Evolutionary conservation across 2,329 filamentous ascomycete genomes (phyloP).

Genomic region (Exophiala lecanii-corni): DNA sequence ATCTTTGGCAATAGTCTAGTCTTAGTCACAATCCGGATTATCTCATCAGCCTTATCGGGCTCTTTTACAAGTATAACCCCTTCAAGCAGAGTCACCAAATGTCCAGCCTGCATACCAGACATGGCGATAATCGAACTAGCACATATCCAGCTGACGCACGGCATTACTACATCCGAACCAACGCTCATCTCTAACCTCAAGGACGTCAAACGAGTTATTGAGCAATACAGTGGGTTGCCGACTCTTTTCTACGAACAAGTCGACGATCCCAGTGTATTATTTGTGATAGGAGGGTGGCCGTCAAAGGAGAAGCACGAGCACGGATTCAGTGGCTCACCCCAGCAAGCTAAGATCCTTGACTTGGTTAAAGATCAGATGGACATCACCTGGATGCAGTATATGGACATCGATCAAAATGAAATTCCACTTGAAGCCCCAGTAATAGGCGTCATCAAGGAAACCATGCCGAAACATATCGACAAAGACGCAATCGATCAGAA

Average conservation of each 20-base stretch:
- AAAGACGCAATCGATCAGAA: constrained; percentile 12
- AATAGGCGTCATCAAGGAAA: constrained; percentile 12
- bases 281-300: constrained; percentile 19
- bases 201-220: constrained; percentile 19
- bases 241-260: constrained; percentile 18
- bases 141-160: constrained; percentile 16
- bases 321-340: constrained; percentile 16
- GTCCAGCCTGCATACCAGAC: too few species aligned
- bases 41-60: background rate
- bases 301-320: constrained; percentile 16
- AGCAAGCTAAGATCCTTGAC: constrained; percentile 13
- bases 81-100: too few species aligned
- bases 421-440: constrained; percentile 16
- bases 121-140: constrained; percentile 22
- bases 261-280: constrained; percentile 17
- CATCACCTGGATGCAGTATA: constrained; percentile 22
- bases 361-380: constrained; percentile 20
- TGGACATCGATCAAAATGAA: constrained; percentile 13
- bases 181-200: constrained; percentile 16
- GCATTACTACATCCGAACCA: constrained; percentile 12
- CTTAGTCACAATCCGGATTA: too few species aligned
- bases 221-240: constrained; percentile 17
- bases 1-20: too few species aligned
- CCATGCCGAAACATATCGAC: constrained; percentile 8
- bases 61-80: too few species aligned